Evolutionary conservation across 2,329 filamentous ascomycete genomes (phyloP).

Genomic region (Penicillium sp.): DNA sequence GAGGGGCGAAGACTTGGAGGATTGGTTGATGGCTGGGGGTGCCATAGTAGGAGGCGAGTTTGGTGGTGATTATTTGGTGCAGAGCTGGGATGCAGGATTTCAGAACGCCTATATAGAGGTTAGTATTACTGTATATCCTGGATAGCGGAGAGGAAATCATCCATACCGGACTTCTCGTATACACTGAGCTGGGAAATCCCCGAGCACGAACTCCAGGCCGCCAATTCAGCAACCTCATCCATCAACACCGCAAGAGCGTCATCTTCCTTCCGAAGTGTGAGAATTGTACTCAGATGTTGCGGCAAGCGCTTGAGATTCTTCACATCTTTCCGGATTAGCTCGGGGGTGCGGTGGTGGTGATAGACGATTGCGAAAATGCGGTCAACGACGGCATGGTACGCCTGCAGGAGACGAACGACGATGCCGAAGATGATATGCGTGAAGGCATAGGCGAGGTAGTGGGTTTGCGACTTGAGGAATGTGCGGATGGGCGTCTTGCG

Average conservation of each 20-base stretch:
- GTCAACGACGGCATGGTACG: conserved; percentile 74
- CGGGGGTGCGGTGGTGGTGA: conserved; percentile 93
- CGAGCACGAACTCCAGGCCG: conserved; percentile 87
- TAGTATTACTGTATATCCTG: not conserved
- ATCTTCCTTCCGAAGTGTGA: conserved; percentile 67
- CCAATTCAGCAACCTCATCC: conserved; percentile 86
- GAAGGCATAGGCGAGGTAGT: conserved; percentile 45
- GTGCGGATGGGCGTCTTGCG: conserved; percentile 43
- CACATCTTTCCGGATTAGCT: conserved; percentile 86
- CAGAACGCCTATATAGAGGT: conserved; percentile 62
- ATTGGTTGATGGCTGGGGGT: conserved; percentile 61
- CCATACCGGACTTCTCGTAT: conserved; percentile 84
- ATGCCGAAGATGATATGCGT: conserved; percentile 79
- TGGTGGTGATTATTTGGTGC: conserved; percentile 73
- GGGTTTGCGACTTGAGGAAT: conserved; percentile 45
- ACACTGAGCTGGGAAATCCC: conserved; percentile 84
- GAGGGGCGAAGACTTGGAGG: conserved; percentile 70
- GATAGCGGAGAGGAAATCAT: not conserved
- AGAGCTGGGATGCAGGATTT: conserved; percentile 87
- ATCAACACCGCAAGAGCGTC: conserved; percentile 79
- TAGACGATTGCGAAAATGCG: conserved; percentile 78
- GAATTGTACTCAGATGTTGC: conserved; percentile 80
- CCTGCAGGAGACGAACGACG: conserved; percentile 77
- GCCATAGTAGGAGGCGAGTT: conserved; percentile 85
- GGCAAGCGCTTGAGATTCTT: conserved; percentile 70